These are phyloP conservation scores for Quercus parvula DNA, from an alignment of 306 rosid species.

Conservation along the genomic window DNA sequence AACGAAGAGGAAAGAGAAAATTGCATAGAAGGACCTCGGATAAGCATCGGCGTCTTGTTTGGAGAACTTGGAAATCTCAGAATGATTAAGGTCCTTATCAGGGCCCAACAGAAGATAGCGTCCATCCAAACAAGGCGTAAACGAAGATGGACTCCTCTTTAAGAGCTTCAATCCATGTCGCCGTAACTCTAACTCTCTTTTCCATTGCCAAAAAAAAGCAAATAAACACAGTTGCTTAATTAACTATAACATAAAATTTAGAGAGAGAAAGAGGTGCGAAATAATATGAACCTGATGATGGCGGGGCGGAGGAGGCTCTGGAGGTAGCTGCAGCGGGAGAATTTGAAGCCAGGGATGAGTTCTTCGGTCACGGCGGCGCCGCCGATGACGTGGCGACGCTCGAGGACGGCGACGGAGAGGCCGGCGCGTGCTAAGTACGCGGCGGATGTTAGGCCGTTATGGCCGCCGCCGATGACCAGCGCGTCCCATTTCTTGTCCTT, in stretches of 20 bases:
- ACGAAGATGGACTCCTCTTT: slow-evolving; percentile 81
- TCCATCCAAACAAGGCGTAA: slow-evolving; percentile 92
- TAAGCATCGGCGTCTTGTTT: slow-evolving; percentile 70
- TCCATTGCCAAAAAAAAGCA: slow-evolving; percentile 5
- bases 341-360: slow-evolving; percentile 79
- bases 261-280: background rate
- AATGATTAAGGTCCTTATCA: slow-evolving; percentile 56
- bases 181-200: slow-evolving; percentile 64
- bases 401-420: slow-evolving; percentile 91
- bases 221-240: background rate
- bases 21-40: slow-evolving; percentile 47
- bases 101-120: slow-evolving; percentile 81
- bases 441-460: slow-evolving; percentile 92
- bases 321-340: slow-evolving; percentile 92
- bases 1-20: background rate
- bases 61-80: slow-evolving; percentile 87
- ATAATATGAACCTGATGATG: slow-evolving; percentile 39
- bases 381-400: slow-evolving; percentile 84
- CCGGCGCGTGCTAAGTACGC: slow-evolving; percentile 87
- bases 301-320: slow-evolving; percentile 91
- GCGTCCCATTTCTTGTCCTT: slow-evolving; percentile 87
- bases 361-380: slow-evolving; percentile 95
- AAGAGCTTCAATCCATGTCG: slow-evolving; percentile 84
- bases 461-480: slow-evolving; percentile 85
- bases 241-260: background rate